Percentiles rank a stretch among this genome's conserved stretches.
Evolutionary conservation across 1,284 basidiomycete species (phyloP).

Genomic region (Anthracocystis walkeri): DNA sequence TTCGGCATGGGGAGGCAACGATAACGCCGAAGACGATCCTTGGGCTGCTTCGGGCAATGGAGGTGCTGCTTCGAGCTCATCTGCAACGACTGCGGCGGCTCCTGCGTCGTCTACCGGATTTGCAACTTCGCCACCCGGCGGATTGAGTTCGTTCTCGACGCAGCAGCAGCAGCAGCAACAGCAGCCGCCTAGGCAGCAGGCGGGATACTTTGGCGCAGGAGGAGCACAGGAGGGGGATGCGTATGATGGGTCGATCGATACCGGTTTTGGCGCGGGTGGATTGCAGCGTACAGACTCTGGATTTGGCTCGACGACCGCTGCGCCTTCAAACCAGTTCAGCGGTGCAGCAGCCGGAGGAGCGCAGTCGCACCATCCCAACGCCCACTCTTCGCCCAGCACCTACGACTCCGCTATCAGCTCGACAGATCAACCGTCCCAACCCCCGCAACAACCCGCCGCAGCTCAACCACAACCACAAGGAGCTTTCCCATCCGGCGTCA

Average conservation of each 20-base stretch:
- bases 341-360: slow-evolving; percentile 1
- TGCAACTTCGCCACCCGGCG: slow-evolving; percentile 26
- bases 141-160: slow-evolving; percentile 32
- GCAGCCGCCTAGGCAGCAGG: slow-evolving; percentile 14
- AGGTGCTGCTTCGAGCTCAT: background rate
- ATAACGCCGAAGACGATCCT: slow-evolving; percentile 49
- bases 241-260: slow-evolving; percentile 17
- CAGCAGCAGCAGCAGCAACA: slow-evolving; percentile 36
- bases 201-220: slow-evolving; percentile 24
- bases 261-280: slow-evolving; percentile 15
- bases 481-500: slow-evolving; percentile 42
- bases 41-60: slow-evolving; percentile 44
- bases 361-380: slow-evolving; percentile 17
- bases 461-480: slow-evolving; percentile 1
- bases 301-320: slow-evolving; percentile 6
- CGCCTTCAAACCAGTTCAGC: slow-evolving; percentile 2
- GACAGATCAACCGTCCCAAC: slow-evolving; percentile 8
- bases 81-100: slow-evolving; percentile 16
- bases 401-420: slow-evolving; percentile 37
- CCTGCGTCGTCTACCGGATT: slow-evolving; percentile 18
- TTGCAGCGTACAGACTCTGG: slow-evolving; percentile 7
- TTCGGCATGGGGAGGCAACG: slow-evolving; percentile 51
- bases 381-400: slow-evolving; percentile 35
- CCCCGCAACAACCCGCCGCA: slow-evolving; percentile 2
- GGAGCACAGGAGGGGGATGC: slow-evolving; percentile 30